Conservation (phyloP, 2,329 filamentous ascomycete genomes). For the Trichoderma sp. region DNA sequence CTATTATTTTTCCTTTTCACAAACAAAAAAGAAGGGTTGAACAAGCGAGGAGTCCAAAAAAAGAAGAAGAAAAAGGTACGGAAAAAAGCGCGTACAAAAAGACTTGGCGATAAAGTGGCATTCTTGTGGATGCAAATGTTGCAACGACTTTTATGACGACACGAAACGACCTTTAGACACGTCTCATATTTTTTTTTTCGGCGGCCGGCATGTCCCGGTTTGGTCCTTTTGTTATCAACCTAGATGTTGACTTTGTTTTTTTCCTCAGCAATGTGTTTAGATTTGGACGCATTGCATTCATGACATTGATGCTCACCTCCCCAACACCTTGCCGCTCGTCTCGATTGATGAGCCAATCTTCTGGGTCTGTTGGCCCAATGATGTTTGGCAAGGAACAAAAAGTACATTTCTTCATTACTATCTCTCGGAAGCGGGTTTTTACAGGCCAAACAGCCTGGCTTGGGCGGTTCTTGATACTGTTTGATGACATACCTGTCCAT, state of each 20-base stretch:
- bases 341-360: not conserved
- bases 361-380: not conserved
- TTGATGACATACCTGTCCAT: not conserved
- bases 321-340: not conserved
- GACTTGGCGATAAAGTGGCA: conserved; percentile 3
- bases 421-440: not conserved
- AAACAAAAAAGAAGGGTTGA: not conserved
- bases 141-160: conserved; percentile 30
- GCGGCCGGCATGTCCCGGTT: not conserved
- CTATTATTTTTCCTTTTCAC: conserved; percentile 7
- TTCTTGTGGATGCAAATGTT: conserved; percentile 21
- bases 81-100: conserved; percentile 11
- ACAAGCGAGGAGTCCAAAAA: conserved; percentile 8
- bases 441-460: not conserved
- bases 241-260: conserved; percentile 4
- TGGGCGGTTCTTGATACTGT: not conserved
- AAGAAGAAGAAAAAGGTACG: conserved; percentile 7
- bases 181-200: conserved; percentile 6
- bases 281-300: conserved; percentile 3
- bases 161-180: conserved; percentile 26
- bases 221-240: not conserved
- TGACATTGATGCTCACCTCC: not conserved
- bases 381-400: not conserved
- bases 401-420: not conserved
- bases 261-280: not conserved